Base-by-base conservation (phyloP, 768 basidiomycete genomes). In the Galerina sulciceps region DNA sequence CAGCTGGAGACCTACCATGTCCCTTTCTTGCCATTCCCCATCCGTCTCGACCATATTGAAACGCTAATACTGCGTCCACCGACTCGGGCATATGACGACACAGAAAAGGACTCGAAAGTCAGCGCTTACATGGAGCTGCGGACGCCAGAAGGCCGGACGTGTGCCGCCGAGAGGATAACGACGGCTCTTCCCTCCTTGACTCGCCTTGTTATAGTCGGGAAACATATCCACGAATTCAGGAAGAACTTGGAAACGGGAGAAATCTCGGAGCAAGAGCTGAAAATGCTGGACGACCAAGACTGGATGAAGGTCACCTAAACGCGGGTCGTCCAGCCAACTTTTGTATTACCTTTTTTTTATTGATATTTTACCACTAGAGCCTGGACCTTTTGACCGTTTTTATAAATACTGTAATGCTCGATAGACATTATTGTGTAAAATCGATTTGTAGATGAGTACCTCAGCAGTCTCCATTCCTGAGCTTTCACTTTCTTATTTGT, bases 21-120 rank as follows among this genome's bases (percentile, higher is more conserved):
- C 34, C 65, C 63, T 13, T 56, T 67, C 18, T 53, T 65, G 15
- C 63, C 63, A 10, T 62, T 63, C 48, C 38, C 62, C 1, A 56
- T 64, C 42, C 45, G 53, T 9, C 59, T 67, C 48, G 54, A 55
- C 18, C 48, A 56, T 17, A 46, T 69, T 17, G 63, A 67, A 42
- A 66, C 65, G 14, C 57, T 69, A 15, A 61, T 69, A 13, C 37
- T 69, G 17, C 58, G 58, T 31, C 59, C 64, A 4, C 48, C 61
- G 17, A 59, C 55, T 4, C 42, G 57, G 36, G 38, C 50, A 41
- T 56, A 45, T 35, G 60, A 65, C 6, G 55, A 59, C 22, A 45
- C 37, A 1, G 59, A 53, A 11, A 34, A 23, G 51, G 49, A 58
- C 20, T 20, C 42, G 10, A 45, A 45, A 23, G 53, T 53, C 34